phyloP scores from a whole-genome alignment of 305 asterid species.

The Striga hermonthica region DNA sequence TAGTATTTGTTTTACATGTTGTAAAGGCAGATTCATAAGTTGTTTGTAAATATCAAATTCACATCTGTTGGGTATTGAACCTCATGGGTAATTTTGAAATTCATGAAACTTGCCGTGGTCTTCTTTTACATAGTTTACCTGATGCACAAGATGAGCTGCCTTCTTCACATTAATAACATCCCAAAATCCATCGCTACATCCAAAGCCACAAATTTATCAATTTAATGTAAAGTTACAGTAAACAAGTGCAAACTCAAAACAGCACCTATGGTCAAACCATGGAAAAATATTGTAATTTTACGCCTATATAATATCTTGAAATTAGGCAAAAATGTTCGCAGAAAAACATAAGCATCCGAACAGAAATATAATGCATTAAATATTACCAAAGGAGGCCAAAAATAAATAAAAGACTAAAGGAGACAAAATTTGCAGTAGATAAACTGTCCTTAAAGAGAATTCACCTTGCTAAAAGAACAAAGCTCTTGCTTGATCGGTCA shows the following conservation, averaged over 20 bases:
- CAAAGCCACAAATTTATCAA: conserved; percentile 18
- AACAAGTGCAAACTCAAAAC: not conserved
- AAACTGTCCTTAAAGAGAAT: conserved; percentile 24
- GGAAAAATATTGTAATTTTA: not conserved
- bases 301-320: not conserved
- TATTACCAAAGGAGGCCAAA: conserved; percentile 8
- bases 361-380: not conserved
- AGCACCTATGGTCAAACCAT: not conserved
- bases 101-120: not conserved
- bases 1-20: not conserved
- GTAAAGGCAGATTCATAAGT: not conserved
- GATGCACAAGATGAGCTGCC: conserved; percentile 75
- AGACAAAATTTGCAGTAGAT: conserved; percentile 3
- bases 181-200: conserved; percentile 90
- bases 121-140: conserved; percentile 42
- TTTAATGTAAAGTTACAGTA: not conserved
- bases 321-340: conserved; percentile 7
- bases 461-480: conserved; percentile 88
- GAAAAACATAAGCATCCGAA: conserved; percentile 8
- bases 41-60: too few species aligned
- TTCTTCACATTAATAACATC: conserved; percentile 78
- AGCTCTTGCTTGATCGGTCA: conserved; percentile 52
- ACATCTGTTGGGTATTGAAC: too few species aligned
- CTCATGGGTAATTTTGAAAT: not conserved
- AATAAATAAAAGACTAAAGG: not conserved